Evolutionary conservation across 2,329 filamentous ascomycete genomes (phyloP).

Genomic region (Aspergillus sojae): DNA sequence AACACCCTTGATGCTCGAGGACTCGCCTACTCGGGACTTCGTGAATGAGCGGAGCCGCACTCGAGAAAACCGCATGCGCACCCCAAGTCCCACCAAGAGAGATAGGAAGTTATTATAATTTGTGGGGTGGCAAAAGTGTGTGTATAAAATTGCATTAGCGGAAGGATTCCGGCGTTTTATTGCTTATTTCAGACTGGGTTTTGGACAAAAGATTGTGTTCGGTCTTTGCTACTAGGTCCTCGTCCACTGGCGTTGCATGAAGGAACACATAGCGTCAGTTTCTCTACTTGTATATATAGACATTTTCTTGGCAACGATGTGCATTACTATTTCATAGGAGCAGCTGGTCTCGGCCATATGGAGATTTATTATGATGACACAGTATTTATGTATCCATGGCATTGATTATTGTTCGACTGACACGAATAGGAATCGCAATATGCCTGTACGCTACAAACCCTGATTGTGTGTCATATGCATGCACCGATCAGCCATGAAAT

Average conservation of each 20-base stretch:
- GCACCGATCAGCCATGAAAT: background rate
- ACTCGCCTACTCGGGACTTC: conserved; percentile 33
- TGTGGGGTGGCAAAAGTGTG: background rate
- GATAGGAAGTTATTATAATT: conserved; percentile 22
- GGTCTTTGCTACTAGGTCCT: background rate
- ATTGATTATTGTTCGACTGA: background rate
- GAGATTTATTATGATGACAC: background rate
- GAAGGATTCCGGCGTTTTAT: conserved; percentile 13
- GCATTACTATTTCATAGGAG: background rate
- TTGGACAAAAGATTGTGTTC: background rate
- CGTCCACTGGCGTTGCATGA: background rate
- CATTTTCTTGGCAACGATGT: background rate
- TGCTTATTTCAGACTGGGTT: background rate
- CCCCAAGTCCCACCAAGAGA: conserved; percentile 41
- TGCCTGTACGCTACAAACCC: background rate
- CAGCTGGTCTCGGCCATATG: background rate
- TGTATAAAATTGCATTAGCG: conserved; percentile 16
- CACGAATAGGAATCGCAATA: background rate
- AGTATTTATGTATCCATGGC: background rate
- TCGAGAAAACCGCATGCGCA: conserved; percentile 36
- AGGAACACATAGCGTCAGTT: background rate
- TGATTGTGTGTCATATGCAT: background rate
- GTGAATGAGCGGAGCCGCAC: conserved; percentile 35
- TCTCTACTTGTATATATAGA: background rate
- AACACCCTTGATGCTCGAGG: conserved; percentile 33